A percentile compares a stretch with the other conserved stretches of the same genome.
Evolutionary conservation across 352 stramenopile species (phyloP).

Genomic region (Phytophthora kernoviae): DNA sequence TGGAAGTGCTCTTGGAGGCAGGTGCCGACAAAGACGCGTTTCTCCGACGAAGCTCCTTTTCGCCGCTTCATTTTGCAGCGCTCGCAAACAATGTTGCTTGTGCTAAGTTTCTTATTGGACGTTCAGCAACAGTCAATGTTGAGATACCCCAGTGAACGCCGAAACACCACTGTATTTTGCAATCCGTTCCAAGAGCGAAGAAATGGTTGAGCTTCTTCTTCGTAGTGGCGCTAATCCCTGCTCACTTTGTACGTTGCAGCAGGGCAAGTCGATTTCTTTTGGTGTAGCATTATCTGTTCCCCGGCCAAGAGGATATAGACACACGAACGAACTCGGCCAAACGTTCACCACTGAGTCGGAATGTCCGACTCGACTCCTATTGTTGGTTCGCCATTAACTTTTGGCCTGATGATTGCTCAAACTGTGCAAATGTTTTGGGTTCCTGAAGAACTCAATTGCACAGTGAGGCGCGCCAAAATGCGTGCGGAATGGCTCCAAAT

Average conservation of each 20-base stretch:
- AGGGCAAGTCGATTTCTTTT: slow-evolving; percentile 41
- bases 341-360: not conserved
- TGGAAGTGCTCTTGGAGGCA: slow-evolving; percentile 61
- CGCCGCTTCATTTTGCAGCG: slow-evolving; percentile 62
- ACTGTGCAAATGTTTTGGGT: slow-evolving; percentile 30
- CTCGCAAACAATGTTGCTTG: slow-evolving; percentile 46
- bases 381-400: slow-evolving; percentile 53
- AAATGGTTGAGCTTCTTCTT: slow-evolving; percentile 57
- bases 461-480: slow-evolving; percentile 21
- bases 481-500: slow-evolving; percentile 47
- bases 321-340: not conserved
- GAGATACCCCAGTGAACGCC: slow-evolving; percentile 36
- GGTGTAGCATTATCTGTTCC: slow-evolving; percentile 22
- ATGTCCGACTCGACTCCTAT: not conserved
- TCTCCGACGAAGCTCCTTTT: slow-evolving; percentile 46
- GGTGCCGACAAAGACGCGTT: slow-evolving; percentile 45
- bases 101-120: slow-evolving; percentile 45
- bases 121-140: slow-evolving; percentile 44
- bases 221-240: slow-evolving; percentile 39
- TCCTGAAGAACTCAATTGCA: slow-evolving; percentile 22
- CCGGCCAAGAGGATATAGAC: not conserved
- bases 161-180: slow-evolving; percentile 67
- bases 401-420: slow-evolving; percentile 47
- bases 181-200: slow-evolving; percentile 51
- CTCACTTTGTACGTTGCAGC: slow-evolving; percentile 50